Percentiles rank a stretch among this genome's conserved stretches.
Conservation (phyloP, 495 filamentous ascomycete genomes). For the Glonium stellatum region DNA sequence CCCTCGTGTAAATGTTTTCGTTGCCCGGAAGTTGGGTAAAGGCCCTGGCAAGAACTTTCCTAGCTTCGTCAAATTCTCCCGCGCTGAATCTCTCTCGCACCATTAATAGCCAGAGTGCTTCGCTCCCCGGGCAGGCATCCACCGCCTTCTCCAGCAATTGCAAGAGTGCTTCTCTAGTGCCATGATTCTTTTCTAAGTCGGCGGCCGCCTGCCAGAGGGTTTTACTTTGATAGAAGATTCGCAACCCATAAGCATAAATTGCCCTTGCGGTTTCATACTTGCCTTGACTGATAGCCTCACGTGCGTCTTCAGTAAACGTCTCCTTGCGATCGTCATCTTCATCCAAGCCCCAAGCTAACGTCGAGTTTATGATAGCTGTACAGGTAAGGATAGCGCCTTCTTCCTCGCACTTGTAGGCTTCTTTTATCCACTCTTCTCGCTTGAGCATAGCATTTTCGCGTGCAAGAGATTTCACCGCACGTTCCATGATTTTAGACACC, state of each 20-base stretch:
- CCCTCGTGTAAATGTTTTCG: slow-evolving; percentile 94
- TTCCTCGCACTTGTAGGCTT: slow-evolving; percentile 91
- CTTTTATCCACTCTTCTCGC: slow-evolving; percentile 91
- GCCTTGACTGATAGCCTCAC: slow-evolving; percentile 64
- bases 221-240: slow-evolving; percentile 76
- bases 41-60: slow-evolving; percentile 71
- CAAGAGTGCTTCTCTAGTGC: slow-evolving; percentile 74
- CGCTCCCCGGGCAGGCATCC: slow-evolving; percentile 69
- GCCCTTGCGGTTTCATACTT: slow-evolving; percentile 85
- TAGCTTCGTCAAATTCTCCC: slow-evolving; percentile 76
- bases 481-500: slow-evolving; percentile 80
- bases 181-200: slow-evolving; percentile 86
- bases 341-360: slow-evolving; percentile 85
- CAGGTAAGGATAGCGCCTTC: slow-evolving; percentile 85
- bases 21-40: slow-evolving; percentile 92
- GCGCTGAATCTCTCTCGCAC: slow-evolving; percentile 89
- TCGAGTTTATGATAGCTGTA: slow-evolving; percentile 81
- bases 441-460: slow-evolving; percentile 93
- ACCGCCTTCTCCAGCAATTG: slow-evolving; percentile 86
- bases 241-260: slow-evolving; percentile 84
- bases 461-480: slow-evolving; percentile 81
- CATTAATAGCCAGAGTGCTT: slow-evolving; percentile 92
- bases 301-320: slow-evolving; percentile 90
- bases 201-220: slow-evolving; percentile 83
- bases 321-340: slow-evolving; percentile 96